Percentiles rank a stretch among this genome's conserved stretches.
Evolutionary conservation across 1,139 yeast genomes (phyloP).

Genomic region (Pichiaceae sp.): DNA sequence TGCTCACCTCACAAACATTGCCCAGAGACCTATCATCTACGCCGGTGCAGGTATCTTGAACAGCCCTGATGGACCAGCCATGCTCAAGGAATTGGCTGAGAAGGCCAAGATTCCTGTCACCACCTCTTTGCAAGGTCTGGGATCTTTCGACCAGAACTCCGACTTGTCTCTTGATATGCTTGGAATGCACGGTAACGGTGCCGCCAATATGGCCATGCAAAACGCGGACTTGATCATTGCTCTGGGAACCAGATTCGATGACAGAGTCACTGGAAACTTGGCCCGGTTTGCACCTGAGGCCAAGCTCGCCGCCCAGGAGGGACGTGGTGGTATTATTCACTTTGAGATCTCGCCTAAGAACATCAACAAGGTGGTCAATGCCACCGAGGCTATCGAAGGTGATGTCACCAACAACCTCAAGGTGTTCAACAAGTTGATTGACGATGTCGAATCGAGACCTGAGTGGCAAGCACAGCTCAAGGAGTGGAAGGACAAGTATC

Average conservation of each 20-base stretch:
- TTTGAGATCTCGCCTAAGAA: slow-evolving; percentile 94
- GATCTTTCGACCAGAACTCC: slow-evolving; percentile 89
- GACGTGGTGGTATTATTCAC: slow-evolving; percentile 92
- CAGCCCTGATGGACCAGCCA: slow-evolving; percentile 70
- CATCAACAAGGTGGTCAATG: slow-evolving; percentile 95
- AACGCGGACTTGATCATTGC: slow-evolving; percentile 89
- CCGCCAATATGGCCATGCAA: slow-evolving; percentile 92
- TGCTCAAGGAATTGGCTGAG: slow-evolving; percentile 77
- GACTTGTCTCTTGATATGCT: slow-evolving; percentile 88
- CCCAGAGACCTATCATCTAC: slow-evolving; percentile 82
- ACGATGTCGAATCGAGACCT: slow-evolving; percentile 52
- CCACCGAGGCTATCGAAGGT: slow-evolving; percentile 95
- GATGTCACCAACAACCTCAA: slow-evolving; percentile 78
- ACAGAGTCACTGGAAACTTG: slow-evolving; percentile 88
- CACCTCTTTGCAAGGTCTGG: slow-evolving; percentile 88
- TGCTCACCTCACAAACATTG: slow-evolving; percentile 68
- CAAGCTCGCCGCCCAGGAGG: slow-evolving; percentile 75
- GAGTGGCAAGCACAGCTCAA: slow-evolving; percentile 72
- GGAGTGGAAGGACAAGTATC: slow-evolving; percentile 81
- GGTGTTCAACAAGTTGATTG: slow-evolving; percentile 61
- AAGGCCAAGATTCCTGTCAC: slow-evolving; percentile 93
- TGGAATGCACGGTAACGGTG: slow-evolving; percentile 97
- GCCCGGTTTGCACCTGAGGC: slow-evolving; percentile 92
- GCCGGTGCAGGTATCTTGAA: slow-evolving; percentile 90
- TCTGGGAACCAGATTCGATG: slow-evolving; percentile 95